Conservation (phyloP, 768 basidiomycete species). For the Cubamyces sp. region DNA sequence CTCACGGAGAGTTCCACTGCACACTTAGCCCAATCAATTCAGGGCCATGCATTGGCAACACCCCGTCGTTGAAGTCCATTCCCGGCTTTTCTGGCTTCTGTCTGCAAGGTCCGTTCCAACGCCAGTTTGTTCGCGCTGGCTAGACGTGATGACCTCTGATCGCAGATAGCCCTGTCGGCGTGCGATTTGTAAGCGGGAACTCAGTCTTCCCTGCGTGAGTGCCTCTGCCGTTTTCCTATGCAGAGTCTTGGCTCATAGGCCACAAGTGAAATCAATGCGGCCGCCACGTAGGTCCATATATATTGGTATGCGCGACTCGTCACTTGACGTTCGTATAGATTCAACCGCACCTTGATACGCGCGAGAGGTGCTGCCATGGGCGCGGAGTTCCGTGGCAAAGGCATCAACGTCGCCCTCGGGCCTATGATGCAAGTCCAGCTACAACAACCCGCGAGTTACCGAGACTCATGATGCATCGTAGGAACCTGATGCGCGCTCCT, state of each 20-base stretch:
- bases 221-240: not conserved
- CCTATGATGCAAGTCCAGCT: constrained; percentile 75
- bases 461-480: constrained; percentile 5
- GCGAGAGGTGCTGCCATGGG: constrained; percentile 80
- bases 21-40: not conserved
- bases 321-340: constrained; percentile 42
- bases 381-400: constrained; percentile 83
- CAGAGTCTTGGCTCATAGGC: not conserved
- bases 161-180: constrained; percentile 44
- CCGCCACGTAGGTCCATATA: constrained; percentile 63
- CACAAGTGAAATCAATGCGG: constrained; percentile 51
- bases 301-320: not conserved
- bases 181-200: constrained; percentile 44
- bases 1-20: not conserved
- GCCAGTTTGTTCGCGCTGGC: no score
- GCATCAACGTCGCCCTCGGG: constrained; percentile 77
- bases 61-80: constrained; percentile 23
- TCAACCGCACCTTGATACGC: constrained; percentile 79
- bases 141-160: not conserved
- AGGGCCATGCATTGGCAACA: constrained; percentile 33
- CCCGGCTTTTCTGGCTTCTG: constrained; percentile 30
- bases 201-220: constrained; percentile 46
- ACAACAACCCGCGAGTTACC: constrained; percentile 28
- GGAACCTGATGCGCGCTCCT: constrained; percentile 33
- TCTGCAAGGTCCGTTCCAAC: constrained; percentile 24